These are phyloP conservation scores for Purshia tridentata DNA, from an alignment of 306 rosid species.

Conservation along the genomic window DNA sequence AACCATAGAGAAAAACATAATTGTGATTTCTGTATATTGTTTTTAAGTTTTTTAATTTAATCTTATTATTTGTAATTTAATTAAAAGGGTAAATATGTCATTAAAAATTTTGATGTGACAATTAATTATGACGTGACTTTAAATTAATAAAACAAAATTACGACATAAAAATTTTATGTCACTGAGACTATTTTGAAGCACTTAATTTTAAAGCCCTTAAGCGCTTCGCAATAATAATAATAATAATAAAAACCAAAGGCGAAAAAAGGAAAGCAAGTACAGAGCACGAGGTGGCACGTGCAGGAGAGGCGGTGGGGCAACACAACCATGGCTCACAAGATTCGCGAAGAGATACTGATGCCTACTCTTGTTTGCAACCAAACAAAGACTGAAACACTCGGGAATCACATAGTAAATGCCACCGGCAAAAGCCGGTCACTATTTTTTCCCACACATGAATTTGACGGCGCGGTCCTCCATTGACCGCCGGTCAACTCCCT, in stretches of 20 bases:
- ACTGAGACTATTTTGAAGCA: too few species aligned
- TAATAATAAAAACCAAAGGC: background rate
- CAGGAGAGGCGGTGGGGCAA: background rate
- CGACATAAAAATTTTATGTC: too few species aligned
- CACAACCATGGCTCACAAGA: conserved; percentile 22
- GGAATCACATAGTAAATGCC: conserved; percentile 2
- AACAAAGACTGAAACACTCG: background rate
- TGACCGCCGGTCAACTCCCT: conserved; percentile 51
- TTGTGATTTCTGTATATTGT: too few species aligned
- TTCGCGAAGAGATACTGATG: conserved; percentile 21
- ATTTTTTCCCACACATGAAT: conserved; percentile 7
- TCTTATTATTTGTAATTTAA: too few species aligned
- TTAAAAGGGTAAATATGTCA: too few species aligned
- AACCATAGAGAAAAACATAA: too few species aligned
- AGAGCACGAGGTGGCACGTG: conserved; percentile 51
- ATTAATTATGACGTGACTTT: too few species aligned
- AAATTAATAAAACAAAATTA: too few species aligned
- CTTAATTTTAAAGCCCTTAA: too few species aligned
- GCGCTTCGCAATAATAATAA: too few species aligned
- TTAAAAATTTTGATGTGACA: too few species aligned
- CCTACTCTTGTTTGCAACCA: conserved; percentile 9
- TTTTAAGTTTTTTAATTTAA: too few species aligned
- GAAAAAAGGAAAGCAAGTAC: background rate
- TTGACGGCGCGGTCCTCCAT: conserved; percentile 39
- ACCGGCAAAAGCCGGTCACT: conserved; percentile 23